These are phyloP conservation scores for Nicotiana undulata DNA, from an alignment of 257 asterid species.

Conservation along the genomic window DNA sequence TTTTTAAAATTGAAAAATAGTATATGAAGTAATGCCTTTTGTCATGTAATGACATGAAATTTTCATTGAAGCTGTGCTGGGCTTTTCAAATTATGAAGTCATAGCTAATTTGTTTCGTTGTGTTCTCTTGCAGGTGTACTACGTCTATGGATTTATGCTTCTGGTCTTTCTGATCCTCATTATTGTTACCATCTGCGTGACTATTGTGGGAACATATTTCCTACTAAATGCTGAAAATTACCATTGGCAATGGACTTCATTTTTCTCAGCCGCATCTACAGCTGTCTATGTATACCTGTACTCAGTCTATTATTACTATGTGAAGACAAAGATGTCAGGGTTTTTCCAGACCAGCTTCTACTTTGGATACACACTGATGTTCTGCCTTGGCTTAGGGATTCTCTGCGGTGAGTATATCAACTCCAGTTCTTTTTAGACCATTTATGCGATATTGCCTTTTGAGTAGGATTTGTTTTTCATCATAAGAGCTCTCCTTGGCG, in stretches of 20 bases:
- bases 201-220: slow-evolving; percentile 57
- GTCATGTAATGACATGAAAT: background rate
- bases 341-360: slow-evolving; percentile 62
- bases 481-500: background rate
- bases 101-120: background rate
- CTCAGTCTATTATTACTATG: slow-evolving; percentile 45
- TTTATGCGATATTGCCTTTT: background rate
- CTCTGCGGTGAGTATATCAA: slow-evolving; percentile 53
- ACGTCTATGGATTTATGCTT: slow-evolving; percentile 60
- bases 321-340: slow-evolving; percentile 61
- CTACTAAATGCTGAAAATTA: slow-evolving; percentile 60
- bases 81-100: background rate
- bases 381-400: slow-evolving; percentile 61
- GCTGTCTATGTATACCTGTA: slow-evolving; percentile 46
- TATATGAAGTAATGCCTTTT: background rate
- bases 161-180: slow-evolving; percentile 50
- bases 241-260: slow-evolving; percentile 71
- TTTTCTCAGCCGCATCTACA: slow-evolving; percentile 58
- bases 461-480: background rate
- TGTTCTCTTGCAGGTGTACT: slow-evolving; percentile 42
- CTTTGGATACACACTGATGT: slow-evolving; percentile 58
- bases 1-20: too few relatives aligned
- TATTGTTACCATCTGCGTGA: slow-evolving; percentile 57
- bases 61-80: background rate
- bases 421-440: background rate